phyloP scores from a whole-genome alignment of 352 stramenopile species.

The Pythium phragmitis region DNA sequence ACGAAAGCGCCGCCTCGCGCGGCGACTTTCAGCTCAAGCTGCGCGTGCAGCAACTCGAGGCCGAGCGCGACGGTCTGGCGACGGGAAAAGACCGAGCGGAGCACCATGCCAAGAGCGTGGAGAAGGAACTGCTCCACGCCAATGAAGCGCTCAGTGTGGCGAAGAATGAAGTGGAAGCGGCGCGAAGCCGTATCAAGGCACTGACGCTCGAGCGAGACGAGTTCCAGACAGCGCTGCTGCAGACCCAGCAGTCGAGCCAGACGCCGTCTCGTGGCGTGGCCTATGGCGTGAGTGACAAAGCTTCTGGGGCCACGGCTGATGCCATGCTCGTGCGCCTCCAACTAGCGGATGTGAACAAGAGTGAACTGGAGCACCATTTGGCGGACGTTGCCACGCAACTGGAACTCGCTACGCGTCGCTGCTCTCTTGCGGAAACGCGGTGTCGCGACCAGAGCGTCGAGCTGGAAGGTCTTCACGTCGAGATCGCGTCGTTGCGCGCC shows the following conservation, averaged over 20 bases:
- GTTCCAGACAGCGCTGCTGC: constrained; percentile 22
- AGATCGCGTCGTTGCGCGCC: constrained; percentile 35
- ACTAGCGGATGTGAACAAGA: constrained; percentile 41
- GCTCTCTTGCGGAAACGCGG: constrained; percentile 21
- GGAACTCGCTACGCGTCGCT: constrained; percentile 33
- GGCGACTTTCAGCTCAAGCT: constrained; percentile 30
- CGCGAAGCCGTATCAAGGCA: constrained; percentile 20
- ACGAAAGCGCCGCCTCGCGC: constrained; percentile 17
- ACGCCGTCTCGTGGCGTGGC: neutral
- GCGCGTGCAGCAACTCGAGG: constrained; percentile 30
- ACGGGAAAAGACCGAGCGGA: constrained; percentile 21
- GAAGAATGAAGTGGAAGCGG: constrained; percentile 22
- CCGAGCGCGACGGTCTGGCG: constrained; percentile 21
- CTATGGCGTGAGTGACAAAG: neutral
- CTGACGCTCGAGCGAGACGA: constrained; percentile 31
- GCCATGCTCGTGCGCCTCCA: constrained; percentile 63
- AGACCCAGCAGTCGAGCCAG: constrained; percentile 4
- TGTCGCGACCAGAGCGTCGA: constrained; percentile 23
- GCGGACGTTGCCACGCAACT: constrained; percentile 35
- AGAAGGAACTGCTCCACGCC: constrained; percentile 19
- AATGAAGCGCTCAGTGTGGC: constrained; percentile 20
- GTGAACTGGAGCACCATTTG: constrained; percentile 39
- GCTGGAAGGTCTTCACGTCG: constrained; percentile 26
- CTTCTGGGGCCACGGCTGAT: constrained; percentile 22
- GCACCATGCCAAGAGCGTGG: constrained; percentile 20